Evolutionary conservation across 2,329 filamentous ascomycete genomes (phyloP), one percentile per base, ranked within the genome.

Genomic region (Trichoderma koningii): DNA sequence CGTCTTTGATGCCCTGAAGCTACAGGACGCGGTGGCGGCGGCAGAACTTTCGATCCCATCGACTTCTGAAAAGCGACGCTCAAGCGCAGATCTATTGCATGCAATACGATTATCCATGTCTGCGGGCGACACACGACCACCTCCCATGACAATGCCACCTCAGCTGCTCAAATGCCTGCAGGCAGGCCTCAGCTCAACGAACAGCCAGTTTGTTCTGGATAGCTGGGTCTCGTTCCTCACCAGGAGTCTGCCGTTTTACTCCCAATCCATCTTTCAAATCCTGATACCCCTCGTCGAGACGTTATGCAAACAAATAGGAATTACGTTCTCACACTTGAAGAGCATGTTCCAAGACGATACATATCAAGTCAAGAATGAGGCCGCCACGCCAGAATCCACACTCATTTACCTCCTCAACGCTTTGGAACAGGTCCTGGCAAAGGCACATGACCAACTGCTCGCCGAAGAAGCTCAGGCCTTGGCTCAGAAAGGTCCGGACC

Each of bases 201-300:
- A 82, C 61, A 93, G 91, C 69, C 87, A 92, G 5, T 82, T 87
- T 9, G 89, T 96, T 6, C 80, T 99, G 42, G 93, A 98, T 71
- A 93, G 91, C 73, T 99, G 96, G 96, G 88, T 97, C 10, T 83
- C 86, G 34, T 93, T 99, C 70, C 82, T 99, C 7, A 86, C 87
- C 5, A 90, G 94, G 73, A 91, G 92, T 51, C 80, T 99, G 34
- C 92, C 93, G 0, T 82, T 96, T 15, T 97, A 96, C 75, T 85
- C 90, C 0, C 88, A 91, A 50, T 87, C 89, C 5, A 92, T 97
- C 52, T 97, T 97, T 74, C 91, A 97, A 73, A 90, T 95, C 59
- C 80, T 99, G 41, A 88, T 99, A 61, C 95, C 93, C 12, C 81
- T 99, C 3, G 93, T 97, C 1, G 93, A 95, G 75, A 96, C 92